phyloP scores from a whole-genome alignment of 306 rosid genomes.

The Cucumis hystrix region DNA sequence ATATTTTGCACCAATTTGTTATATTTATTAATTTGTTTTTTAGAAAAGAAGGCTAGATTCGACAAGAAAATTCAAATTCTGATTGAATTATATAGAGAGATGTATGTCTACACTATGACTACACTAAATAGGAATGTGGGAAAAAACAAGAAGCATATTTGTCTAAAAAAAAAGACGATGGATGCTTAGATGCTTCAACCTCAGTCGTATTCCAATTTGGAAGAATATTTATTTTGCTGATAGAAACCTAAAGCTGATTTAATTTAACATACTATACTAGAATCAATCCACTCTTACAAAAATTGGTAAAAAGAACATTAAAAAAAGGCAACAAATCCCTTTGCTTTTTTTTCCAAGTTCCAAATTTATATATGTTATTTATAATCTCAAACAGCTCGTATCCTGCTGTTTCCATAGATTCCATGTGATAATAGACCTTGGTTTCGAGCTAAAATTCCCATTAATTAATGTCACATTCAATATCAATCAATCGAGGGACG shows the following conservation, averaged over 20 bases:
- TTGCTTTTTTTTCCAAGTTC: background rate
- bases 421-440: background rate
- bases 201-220: background rate
- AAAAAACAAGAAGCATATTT: background rate
- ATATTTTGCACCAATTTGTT: too few relatives aligned
- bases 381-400: background rate
- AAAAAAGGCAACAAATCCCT: background rate
- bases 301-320: background rate
- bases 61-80: too few relatives aligned
- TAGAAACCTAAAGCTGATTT: background rate
- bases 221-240: background rate
- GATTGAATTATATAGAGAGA: background rate
- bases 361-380: background rate
- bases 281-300: background rate
- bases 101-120: background rate
- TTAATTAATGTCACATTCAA: background rate
- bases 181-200: background rate
- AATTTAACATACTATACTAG: background rate
- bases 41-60: background rate
- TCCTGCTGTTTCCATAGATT: background rate
- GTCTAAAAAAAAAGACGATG: background rate
- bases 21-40: too few relatives aligned
- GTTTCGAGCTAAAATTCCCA: background rate
- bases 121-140: background rate
- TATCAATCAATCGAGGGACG: background rate